These are phyloP conservation scores for Fusarium drepaniforme DNA, from an alignment of 2,329 filamentous ascomycete genomes.

Conservation along the genomic window DNA sequence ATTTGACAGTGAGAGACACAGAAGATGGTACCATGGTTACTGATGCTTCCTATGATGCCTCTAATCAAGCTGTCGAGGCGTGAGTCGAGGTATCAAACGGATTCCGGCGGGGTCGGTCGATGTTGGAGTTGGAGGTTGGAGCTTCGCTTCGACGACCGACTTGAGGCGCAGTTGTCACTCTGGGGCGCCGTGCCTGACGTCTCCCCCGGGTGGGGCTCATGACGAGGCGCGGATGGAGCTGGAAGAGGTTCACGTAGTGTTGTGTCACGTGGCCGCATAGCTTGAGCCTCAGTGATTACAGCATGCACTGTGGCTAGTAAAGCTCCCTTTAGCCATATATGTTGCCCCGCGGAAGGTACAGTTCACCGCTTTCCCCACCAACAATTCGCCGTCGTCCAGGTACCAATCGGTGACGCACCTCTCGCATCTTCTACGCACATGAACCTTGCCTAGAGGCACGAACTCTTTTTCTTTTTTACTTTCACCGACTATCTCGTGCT, in stretches of 20 bases:
- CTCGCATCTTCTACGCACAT: slow-evolving; percentile 15
- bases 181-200: slow-evolving; percentile 48
- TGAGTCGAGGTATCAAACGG: slow-evolving; percentile 29
- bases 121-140: slow-evolving; percentile 45
- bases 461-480: slow-evolving; percentile 6
- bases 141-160: slow-evolving; percentile 32
- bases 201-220: slow-evolving; percentile 43
- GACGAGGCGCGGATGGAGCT: slow-evolving; percentile 12
- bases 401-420: slow-evolving; percentile 51
- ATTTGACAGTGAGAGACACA: background rate
- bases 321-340: slow-evolving; percentile 20
- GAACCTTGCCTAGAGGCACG: slow-evolving; percentile 1
- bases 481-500: slow-evolving; percentile 5
- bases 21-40: slow-evolving; percentile 36
- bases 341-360: slow-evolving; percentile 32
- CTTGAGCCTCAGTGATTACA: slow-evolving; percentile 23
- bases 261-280: slow-evolving; percentile 26
- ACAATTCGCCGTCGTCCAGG: slow-evolving; percentile 42
- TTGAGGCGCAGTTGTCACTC: slow-evolving; percentile 39
- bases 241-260: background rate
- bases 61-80: slow-evolving; percentile 7
- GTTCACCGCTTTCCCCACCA: slow-evolving; percentile 44
- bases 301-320: slow-evolving; percentile 15
- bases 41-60: slow-evolving; percentile 18
- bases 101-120: slow-evolving; percentile 43